Evolutionary conservation across 306 rosid genomes (phyloP), one percentile per base, ranked within the genome.

Genomic region (Arachis hypogaea): DNA sequence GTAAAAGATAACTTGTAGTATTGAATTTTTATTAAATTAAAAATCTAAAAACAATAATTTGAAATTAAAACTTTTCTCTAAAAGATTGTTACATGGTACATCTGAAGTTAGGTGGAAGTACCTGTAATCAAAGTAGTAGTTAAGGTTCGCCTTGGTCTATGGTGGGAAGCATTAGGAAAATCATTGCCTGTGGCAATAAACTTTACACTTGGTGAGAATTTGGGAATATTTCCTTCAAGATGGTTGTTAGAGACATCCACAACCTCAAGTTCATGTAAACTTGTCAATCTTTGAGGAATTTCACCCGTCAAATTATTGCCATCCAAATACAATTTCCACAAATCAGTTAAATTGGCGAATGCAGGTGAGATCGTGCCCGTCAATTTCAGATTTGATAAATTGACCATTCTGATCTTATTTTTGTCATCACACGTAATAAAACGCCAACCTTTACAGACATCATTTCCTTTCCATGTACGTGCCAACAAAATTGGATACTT

Each of bases 291-390:
- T 0, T 52, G 3, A 5, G 58, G 92, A 9, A 89, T 85, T 2
- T 82, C 9, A 5, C 95, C 89, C 0, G 77, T 68, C 80, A 89
- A 78, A 52, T 67, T 62, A 57, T 89, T 89, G 14, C 77, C 77
- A 6, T 22, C 74, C 69, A 86, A 51, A 47, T 49, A 8, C 84
- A 89, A 78, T 28, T 5, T 75, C 56, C 73, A 66, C 65, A 89
- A 54, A 12, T 82, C 69, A 3, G 88, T 85, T 46, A 72, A 85
- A 29, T 80, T 83, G 5, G 82, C 78, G 68, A 83, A 83, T 0
- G 80, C 86, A 1, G 91, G 80, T 4, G 95, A 89, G 47, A 89
- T 85, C 7, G 69, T 85, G 45, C 95, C 95, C 4, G 16, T 43
- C 43, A 89, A 78, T 41, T 70, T 75, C 82, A 66, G 77, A 60